Percentiles rank a stretch among this genome's conserved stretches.
These are phyloP conservation scores for Amylocystis lapponica DNA, from an alignment of 768 basidiomycete genomes.

Conservation along the genomic window DNA sequence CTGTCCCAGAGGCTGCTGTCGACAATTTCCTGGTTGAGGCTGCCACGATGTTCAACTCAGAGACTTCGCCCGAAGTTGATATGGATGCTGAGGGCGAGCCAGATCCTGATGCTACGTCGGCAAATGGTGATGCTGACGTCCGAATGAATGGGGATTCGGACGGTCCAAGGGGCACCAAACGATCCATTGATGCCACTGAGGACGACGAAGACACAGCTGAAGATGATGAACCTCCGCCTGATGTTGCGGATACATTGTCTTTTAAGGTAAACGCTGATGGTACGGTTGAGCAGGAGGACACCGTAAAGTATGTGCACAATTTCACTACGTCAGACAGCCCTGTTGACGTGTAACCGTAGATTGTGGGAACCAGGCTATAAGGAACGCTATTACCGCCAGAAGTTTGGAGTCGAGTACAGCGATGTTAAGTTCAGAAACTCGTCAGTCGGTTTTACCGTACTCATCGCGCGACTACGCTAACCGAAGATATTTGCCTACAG, in stretches of 20 bases:
- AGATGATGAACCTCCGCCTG: slow-evolving; percentile 41
- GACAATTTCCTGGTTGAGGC: slow-evolving; percentile 19
- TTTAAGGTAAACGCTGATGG: slow-evolving; percentile 86
- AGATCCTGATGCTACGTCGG: slow-evolving; percentile 8
- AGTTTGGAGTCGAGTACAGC: slow-evolving; percentile 74
- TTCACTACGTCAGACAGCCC: neutral
- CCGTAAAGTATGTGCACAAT: slow-evolving; percentile 64
- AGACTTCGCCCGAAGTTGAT: slow-evolving; percentile 7
- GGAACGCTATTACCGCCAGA: slow-evolving; percentile 91
- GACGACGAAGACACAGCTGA: slow-evolving; percentile 35
- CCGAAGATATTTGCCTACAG: no score
- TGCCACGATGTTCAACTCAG: slow-evolving; percentile 1
- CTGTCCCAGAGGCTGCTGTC: slow-evolving; percentile 11
- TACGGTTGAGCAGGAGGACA: slow-evolving; percentile 91
- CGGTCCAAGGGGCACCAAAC: slow-evolving; percentile 35
- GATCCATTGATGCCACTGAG: slow-evolving; percentile 39
- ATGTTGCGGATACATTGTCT: slow-evolving; percentile 38
- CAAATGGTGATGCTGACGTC: slow-evolving; percentile 16
- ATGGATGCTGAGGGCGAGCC: slow-evolving; percentile 11
- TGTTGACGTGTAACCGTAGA: slow-evolving; percentile 46
- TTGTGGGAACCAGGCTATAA: slow-evolving; percentile 95
- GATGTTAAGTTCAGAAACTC: slow-evolving; percentile 67
- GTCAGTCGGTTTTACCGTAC: slow-evolving; percentile 38
- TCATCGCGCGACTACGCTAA: neutral
- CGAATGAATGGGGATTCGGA: slow-evolving; percentile 27